These are phyloP conservation scores for Hypoxylon sp. DNA, from an alignment of 2,329 filamentous ascomycete genomes.

Conservation along the genomic window DNA sequence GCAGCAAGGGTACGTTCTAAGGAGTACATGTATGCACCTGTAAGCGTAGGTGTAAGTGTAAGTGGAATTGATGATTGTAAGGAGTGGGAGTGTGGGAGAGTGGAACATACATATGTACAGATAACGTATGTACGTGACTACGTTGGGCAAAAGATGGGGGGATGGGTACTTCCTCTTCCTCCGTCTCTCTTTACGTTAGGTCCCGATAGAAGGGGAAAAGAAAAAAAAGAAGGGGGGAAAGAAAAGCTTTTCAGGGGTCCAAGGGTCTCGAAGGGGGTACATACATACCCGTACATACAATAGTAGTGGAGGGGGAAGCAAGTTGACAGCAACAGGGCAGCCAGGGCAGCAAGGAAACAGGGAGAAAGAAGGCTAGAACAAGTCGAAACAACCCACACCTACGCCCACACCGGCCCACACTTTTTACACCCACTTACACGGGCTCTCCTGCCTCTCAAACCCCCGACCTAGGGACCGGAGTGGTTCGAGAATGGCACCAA, in stretches of 20 bases:
- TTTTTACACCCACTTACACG: slow-evolving; percentile 31
- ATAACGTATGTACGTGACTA: background rate
- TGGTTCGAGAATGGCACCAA: slow-evolving; percentile 46
- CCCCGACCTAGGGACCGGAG: slow-evolving; percentile 38
- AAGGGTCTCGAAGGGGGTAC: background rate
- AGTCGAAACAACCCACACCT: slow-evolving; percentile 35
- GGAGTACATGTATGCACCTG: slow-evolving; percentile 8
- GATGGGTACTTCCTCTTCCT: background rate
- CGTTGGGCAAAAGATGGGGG: background rate
- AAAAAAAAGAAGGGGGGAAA: slow-evolving; percentile 1
- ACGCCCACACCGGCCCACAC: slow-evolving; percentile 33
- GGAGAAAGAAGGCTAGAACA: slow-evolving; percentile 27
- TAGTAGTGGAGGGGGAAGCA: background rate
- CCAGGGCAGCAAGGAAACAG: no score
- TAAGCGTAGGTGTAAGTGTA: slow-evolving; percentile 9
- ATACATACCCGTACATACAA: no score
- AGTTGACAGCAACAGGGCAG: background rate
- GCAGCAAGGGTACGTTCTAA: slow-evolving; percentile 22
- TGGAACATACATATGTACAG: background rate
- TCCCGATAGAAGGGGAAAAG: background rate
- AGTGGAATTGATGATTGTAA: background rate
- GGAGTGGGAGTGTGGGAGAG: no score
- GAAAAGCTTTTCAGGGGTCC: slow-evolving; percentile 14
- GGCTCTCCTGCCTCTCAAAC: slow-evolving; percentile 30
- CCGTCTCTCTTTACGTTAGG: background rate